phyloP scores from a whole-genome alignment of 148 eudicot genomes.

The Linanthus parryae region DNA sequence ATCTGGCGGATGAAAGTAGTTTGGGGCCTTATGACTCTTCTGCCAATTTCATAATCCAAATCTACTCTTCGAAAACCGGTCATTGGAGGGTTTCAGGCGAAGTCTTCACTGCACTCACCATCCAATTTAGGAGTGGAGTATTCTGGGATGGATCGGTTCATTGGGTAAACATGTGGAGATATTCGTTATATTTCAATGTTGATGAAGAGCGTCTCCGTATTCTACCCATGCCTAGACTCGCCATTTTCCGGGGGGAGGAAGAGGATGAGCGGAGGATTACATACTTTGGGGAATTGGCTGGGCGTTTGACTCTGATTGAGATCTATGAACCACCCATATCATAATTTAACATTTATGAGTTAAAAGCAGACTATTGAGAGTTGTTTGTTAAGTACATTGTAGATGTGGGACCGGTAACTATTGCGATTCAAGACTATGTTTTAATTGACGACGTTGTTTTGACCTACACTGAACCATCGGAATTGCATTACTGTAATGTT shows the following conservation, averaged over 20 bases:
- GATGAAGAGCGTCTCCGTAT: constrained; percentile 4
- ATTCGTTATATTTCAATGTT: neutral
- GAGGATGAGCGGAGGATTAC: neutral
- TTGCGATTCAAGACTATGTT: neutral
- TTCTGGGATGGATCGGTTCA: constrained; percentile 7
- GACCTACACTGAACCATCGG: neutral
- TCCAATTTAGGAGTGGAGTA: neutral
- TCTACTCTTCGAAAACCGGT: constrained; percentile 13
- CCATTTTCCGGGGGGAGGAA: no score
- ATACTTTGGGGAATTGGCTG: neutral
- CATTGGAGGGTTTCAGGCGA: constrained; percentile 3
- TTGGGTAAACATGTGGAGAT: neutral
- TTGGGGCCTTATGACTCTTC: neutral
- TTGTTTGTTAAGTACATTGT: constrained; percentile 3
- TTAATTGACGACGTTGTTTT: no score
- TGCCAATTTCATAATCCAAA: neutral
- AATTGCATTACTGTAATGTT: neutral
- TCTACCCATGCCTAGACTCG: neutral
- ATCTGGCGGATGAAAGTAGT: neutral
- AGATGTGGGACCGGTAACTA: neutral
- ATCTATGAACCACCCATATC: neutral
- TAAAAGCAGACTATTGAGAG: neutral
- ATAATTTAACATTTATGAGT: neutral
- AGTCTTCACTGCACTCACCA: neutral
- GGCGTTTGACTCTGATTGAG: constrained; percentile 2